Evolutionary conservation across 768 basidiomycete genomes (phyloP), one percentile per base, ranked within the genome.

Genomic region (Leucosporidium scottii): DNA sequence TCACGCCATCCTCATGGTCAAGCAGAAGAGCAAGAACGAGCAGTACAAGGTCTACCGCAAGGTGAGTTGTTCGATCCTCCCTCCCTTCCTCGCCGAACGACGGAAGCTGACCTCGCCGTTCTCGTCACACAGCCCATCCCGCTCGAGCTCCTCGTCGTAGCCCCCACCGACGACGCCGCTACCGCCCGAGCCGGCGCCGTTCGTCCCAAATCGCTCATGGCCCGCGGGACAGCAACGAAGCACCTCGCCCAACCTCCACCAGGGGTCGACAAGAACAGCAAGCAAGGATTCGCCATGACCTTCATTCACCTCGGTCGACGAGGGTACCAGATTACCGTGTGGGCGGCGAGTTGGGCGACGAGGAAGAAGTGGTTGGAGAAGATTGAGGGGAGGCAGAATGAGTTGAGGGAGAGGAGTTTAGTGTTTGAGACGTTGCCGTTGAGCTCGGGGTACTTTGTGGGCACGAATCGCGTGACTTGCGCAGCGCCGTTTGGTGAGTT

Each of bases 331-430:
- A 83, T 97, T 74, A 88, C 91, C 69, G 81, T 99, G 17, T 97
- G 91, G 91, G 90, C 91, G 54, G 87, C 84, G 74, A 89, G 93
- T 34, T 85, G 86, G 56, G 82, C 91, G 62, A 85, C 84, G 72
- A 87, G 97, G 75, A 86, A 87, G 75, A 98, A 96, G 79, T 98
- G 96, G 96, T 78, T 97, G 59, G 96, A 99, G 74, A 80, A 82
- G 66, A 96, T 99, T 73, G 82, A 84, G 75, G 92, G 89, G 81
- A 91, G 94, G 77, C 96, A 97, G 81, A 85, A 88, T 70, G 76
- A 81, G 34, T 83, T 97, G 82, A 83, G 88, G 66, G 91, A 93
- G 70, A 81, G 90, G 68, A 93, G 90, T 75, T 80, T 82, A 77
- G 85, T 92, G 25, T 96, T 99, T 77, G 92, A 94, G 74, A 88